Evolutionary conservation across 148 eudicot species (phyloP), one percentile per base, ranked within the genome.

Genomic region (Nepenthes mirabilis): DNA sequence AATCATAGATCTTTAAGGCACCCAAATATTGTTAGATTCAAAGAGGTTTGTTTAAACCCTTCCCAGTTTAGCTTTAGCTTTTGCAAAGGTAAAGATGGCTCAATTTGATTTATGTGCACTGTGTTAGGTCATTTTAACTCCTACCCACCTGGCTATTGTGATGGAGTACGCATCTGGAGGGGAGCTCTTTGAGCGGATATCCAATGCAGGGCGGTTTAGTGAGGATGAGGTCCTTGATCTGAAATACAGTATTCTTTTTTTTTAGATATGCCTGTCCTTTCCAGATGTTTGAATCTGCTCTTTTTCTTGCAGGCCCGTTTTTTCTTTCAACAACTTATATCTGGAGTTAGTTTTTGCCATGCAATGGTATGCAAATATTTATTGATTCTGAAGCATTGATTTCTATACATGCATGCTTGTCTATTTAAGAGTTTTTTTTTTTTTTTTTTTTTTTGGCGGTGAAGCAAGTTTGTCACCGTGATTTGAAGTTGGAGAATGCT

Each of bases 91-190:
- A 54, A 55, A 11, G 23, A 34, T 58, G 1, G 34, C 53, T 67
- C 23, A 66, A n/a, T 65, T 13, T 59, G 13, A 52, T 66, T 49
- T 36, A 14, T 61, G 14, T 49, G 32, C 51, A 51, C 60, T 47
- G 43, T 52, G 9, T 40, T 56, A 78, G 82, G 75, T 78, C 55
- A 71, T 78, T 36, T 55, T 78, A 61, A 78, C 82, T 11, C 82
- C 82, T 57, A 78, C 82, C 5, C 82, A 78, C 68, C 72, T 78
- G 32, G 82, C 82, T n/a, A 78, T 78, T 71, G 76, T 74, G 36
- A 78, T 78, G 82, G 82, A 78, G 73, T 78, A 74, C 62, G 79
- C 82, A 33, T 78, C 82, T 36, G 82, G 82, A 13, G 82, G 82
- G 58, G 79, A 74, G 78, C 78, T 78, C 54, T 78, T 78, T 55